Evolutionary conservation across 1,284 basidiomycete genomes (phyloP).

Genomic region (Ceratorhiza oryzae-sativae): DNA sequence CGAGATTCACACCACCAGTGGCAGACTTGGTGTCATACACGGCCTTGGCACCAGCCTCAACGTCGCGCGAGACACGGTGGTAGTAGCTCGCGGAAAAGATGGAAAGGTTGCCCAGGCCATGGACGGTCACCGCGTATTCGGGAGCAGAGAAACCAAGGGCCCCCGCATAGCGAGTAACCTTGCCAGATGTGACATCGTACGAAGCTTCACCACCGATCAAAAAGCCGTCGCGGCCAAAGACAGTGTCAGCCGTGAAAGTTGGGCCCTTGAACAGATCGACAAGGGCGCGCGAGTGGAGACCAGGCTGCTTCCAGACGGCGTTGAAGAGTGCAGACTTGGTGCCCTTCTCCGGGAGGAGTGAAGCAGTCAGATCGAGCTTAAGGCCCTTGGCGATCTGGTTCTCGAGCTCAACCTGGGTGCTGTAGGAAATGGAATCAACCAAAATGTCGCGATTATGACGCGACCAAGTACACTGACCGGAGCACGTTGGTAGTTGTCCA

Average conservation of each 20-base stretch:
- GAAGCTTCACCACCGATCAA: conserved; percentile 94
- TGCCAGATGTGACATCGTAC: conserved; percentile 96
- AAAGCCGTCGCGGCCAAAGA: conserved; percentile 97
- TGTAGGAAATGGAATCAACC: conserved; percentile 44
- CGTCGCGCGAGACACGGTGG: conserved; percentile 93
- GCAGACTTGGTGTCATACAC: conserved; percentile 95
- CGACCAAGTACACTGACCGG: conserved; percentile 71
- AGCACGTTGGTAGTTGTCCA: conserved; percentile 96
- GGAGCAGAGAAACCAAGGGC: conserved; percentile 95
- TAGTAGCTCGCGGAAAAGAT: conserved; percentile 98
- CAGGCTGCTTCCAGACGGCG: conserved; percentile 95
- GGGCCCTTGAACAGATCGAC: conserved; percentile 98
- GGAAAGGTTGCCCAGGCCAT: conserved; percentile 94
- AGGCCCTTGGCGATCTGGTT: conserved; percentile 98
- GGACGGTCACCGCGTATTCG: conserved; percentile 95
- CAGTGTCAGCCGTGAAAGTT: conserved; percentile 94
- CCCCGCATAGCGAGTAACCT: conserved; percentile 89
- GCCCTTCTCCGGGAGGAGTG: conserved; percentile 84
- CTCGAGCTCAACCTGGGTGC: conserved; percentile 91
- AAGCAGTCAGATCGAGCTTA: conserved; percentile 91
- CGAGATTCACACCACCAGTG: conserved; percentile 86
- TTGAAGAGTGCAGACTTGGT: conserved; percentile 82
- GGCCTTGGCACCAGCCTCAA: conserved; percentile 98
- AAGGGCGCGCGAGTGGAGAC: conserved; percentile 90
- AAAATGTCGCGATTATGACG: conserved; percentile 12